A percentile compares a stretch with the other conserved stretches of the same genome.
Evolutionary conservation across 2,329 filamentous ascomycete genomes (phyloP).

Genomic region (Hypomyces perniciosus): DNA sequence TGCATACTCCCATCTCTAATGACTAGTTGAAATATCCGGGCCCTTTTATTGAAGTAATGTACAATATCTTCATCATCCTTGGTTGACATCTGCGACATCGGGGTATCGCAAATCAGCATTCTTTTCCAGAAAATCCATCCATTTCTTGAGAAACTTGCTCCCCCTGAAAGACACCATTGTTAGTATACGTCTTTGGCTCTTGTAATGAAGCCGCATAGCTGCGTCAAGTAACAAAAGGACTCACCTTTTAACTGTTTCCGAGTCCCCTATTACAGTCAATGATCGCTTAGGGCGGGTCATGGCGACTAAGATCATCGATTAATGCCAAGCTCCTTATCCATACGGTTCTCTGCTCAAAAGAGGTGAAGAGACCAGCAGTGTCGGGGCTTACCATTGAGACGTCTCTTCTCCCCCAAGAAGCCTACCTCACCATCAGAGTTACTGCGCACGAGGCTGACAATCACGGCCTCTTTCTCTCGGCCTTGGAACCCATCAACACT

Average conservation of each 20-base stretch:
- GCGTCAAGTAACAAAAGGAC: conserved; percentile 23
- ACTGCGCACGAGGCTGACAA: conserved; percentile 90
- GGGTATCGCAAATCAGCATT: conserved; percentile 87
- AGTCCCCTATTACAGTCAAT: conserved; percentile 86
- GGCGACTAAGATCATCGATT: conserved; percentile 65
- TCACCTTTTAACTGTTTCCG: conserved; percentile 84
- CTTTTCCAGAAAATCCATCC: conserved; percentile 90
- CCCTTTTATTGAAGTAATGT: too few relatives aligned
- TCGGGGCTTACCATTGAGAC: conserved; percentile 71
- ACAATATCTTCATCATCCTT: conserved; percentile 3
- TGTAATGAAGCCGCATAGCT: too few relatives aligned
- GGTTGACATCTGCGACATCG: conserved; percentile 45
- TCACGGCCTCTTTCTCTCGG: conserved; percentile 89
- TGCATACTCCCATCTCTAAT: too few relatives aligned
- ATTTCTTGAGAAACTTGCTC: conserved; percentile 75
- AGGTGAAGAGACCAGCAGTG: conserved; percentile 6
- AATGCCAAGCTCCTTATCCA: neutral
- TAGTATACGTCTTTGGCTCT: neutral
- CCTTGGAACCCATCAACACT: conserved; percentile 97
- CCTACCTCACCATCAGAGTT: conserved; percentile 84
- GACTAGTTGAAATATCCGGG: too few relatives aligned
- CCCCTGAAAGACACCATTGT: conserved; percentile 49
- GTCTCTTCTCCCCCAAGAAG: conserved; percentile 84
- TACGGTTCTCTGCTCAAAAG: neutral
- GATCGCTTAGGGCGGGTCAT: conserved; percentile 94